Conservation (phyloP, 257 asterid genomes). For the Cynanchum wilfordii region DNA sequence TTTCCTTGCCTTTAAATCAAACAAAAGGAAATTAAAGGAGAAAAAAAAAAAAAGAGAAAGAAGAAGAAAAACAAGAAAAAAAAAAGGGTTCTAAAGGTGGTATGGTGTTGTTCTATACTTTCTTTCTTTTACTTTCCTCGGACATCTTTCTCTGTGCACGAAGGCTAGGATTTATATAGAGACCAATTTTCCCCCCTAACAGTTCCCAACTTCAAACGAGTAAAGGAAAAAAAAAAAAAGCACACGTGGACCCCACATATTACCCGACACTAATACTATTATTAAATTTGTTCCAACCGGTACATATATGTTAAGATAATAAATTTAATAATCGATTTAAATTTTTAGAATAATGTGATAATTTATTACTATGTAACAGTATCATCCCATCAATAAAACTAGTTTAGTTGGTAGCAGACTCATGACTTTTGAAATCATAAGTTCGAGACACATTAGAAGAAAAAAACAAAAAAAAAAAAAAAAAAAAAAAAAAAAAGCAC, state of each 20-base stretch:
- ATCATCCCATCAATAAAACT: no score
- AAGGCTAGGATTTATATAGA: constrained; percentile 38
- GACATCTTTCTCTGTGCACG: constrained; percentile 11
- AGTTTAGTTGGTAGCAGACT: no score
- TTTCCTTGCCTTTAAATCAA: constrained; percentile 17
- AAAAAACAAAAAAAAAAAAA: no score
- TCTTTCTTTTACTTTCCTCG: constrained; percentile 14
- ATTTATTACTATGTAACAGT: no score
- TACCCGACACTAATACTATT: background rate
- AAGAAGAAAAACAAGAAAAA: background rate
- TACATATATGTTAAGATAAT: no score
- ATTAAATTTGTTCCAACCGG: no score
- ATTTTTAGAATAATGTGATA: no score
- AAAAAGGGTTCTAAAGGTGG: constrained; percentile 21
- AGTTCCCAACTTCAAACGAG: constrained; percentile 14
- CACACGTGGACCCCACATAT: constrained; percentile 14
- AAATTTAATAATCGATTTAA: no score
- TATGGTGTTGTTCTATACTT: constrained; percentile 20
- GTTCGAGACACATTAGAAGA: no score
- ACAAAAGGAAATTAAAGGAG: constrained; percentile 5
- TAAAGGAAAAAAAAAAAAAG: constrained; percentile 4
- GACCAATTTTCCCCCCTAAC: constrained; percentile 16
- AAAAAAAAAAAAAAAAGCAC: no score
- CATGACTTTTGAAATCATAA: no score
- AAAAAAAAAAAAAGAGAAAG: background rate